phyloP scores from a whole-genome alignment of 257 asterid genomes.

The Fraxinus excelsior region DNA sequence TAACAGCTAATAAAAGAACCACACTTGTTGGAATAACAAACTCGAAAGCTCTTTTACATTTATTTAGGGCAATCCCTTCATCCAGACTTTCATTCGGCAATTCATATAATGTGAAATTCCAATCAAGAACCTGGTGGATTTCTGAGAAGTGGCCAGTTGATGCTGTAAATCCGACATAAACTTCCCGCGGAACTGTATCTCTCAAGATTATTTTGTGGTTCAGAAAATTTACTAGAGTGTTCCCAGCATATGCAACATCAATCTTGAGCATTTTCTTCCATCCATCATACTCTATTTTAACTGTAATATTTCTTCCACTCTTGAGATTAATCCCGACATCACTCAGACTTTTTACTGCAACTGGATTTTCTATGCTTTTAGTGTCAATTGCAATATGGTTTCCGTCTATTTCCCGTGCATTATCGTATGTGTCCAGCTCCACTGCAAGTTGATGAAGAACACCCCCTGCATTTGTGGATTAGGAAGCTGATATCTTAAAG shows the following conservation, averaged over 20 bases:
- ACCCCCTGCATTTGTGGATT: conserved; percentile 38
- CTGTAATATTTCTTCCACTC: conserved; percentile 45
- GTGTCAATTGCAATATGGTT: conserved; percentile 65
- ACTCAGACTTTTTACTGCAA: conserved; percentile 50
- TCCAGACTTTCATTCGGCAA: conserved; percentile 40
- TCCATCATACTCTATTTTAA: conserved; percentile 56
- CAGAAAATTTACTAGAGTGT: conserved; percentile 33
- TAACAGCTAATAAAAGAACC: conserved; percentile 20
- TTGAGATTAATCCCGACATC: conserved; percentile 46
- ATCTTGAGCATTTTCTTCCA: conserved; percentile 47
- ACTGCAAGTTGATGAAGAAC: conserved; percentile 55
- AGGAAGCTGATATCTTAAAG: not conserved
- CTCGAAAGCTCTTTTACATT: conserved; percentile 24
- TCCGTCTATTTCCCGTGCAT: conserved; percentile 51
- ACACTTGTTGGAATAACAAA: conserved; percentile 37
- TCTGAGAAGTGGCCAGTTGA: conserved; percentile 56
- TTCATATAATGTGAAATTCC: conserved; percentile 56
- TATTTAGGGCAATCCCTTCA: conserved; percentile 26
- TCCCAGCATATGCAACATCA: conserved; percentile 43
- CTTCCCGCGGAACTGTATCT: conserved; percentile 46
- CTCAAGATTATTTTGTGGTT: conserved; percentile 45
- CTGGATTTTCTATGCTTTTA: conserved; percentile 49
- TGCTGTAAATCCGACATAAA: conserved; percentile 63
- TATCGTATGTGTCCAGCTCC: conserved; percentile 61
- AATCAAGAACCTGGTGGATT: conserved; percentile 55